phyloP scores from a whole-genome alignment of 257 asterid genomes.

The Capsicum rhomboideum region DNA sequence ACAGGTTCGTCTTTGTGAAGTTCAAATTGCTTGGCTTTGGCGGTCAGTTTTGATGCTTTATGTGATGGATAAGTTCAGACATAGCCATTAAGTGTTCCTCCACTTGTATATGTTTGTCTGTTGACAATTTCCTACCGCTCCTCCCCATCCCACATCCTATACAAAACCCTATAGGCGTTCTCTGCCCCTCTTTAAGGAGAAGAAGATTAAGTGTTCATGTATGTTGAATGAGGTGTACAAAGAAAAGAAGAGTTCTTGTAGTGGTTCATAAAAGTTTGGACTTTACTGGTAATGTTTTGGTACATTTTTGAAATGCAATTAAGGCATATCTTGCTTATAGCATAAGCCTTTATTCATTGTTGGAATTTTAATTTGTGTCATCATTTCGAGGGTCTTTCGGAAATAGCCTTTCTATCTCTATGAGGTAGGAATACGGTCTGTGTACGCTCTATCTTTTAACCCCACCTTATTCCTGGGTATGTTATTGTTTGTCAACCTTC shows the following conservation, averaged over 20 bases:
- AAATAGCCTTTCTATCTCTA: neutral
- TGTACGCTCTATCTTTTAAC: fast-evolving
- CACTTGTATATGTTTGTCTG: neutral
- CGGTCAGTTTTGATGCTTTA: neutral
- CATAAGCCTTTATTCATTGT: neutral
- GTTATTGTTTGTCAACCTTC: too few species aligned
- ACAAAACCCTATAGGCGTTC: neutral
- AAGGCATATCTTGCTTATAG: neutral
- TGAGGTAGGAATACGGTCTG: too few species aligned
- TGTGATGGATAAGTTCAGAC: neutral
- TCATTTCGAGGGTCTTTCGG: neutral
- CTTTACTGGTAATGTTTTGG: neutral
- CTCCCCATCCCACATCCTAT: neutral
- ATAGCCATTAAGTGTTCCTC: neutral
- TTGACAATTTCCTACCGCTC: neutral
- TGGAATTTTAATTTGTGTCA: neutral
- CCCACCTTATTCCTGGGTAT: too few species aligned
- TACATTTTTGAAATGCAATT: neutral
- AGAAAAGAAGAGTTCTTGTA: neutral
- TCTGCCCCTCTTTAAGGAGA: neutral
- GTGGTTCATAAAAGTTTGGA: neutral
- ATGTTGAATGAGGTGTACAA: neutral
- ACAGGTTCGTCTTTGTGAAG: neutral
- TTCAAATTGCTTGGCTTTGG: neutral
- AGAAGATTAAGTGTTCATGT: neutral